phyloP scores from a whole-genome alignment of 306 rosid genomes.

The Corylus americana region DNA sequence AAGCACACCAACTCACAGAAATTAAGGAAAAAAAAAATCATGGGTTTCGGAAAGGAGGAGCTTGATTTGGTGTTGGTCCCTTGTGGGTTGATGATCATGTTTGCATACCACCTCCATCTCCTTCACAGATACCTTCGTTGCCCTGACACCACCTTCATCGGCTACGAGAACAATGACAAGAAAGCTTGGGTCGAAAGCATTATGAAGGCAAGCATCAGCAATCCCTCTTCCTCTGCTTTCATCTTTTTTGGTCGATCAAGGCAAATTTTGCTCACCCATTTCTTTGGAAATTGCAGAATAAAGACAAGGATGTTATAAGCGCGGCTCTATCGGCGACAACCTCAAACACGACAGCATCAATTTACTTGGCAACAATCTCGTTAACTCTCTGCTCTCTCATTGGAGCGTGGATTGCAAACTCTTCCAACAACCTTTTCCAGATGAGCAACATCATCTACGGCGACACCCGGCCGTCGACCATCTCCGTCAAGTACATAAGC shows the following conservation, averaged over 20 bases:
- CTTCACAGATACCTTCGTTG: constrained; percentile 55
- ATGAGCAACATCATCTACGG: constrained; percentile 55
- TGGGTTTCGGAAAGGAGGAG: constrained; percentile 54
- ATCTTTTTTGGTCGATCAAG: not conserved
- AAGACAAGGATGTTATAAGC: constrained; percentile 35
- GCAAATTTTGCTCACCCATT: not conserved
- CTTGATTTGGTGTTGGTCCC: constrained; percentile 77
- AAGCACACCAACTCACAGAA: not conserved
- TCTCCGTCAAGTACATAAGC: constrained; percentile 64
- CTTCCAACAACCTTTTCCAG: constrained; percentile 37
- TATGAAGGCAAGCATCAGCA: constrained; percentile 53
- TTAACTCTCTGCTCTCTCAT: constrained; percentile 66
- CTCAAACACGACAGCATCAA: constrained; percentile 59
- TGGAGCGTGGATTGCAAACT: constrained; percentile 73
- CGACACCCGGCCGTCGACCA: constrained; percentile 40
- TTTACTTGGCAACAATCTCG: constrained; percentile 56
- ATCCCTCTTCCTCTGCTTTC: not conserved
- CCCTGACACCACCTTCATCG: constrained; percentile 73
- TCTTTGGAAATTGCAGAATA: constrained; percentile 37
- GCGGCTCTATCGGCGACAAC: constrained; percentile 50
- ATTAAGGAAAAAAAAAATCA: constrained; percentile 7
- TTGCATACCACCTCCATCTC: constrained; percentile 60
- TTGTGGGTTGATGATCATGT: constrained; percentile 64
- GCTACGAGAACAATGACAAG: constrained; percentile 72
- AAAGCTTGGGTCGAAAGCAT: constrained; percentile 67